Base-by-base conservation (phyloP, 805 yeast genomes). In the Myxozyma lipomycoides region DNA sequence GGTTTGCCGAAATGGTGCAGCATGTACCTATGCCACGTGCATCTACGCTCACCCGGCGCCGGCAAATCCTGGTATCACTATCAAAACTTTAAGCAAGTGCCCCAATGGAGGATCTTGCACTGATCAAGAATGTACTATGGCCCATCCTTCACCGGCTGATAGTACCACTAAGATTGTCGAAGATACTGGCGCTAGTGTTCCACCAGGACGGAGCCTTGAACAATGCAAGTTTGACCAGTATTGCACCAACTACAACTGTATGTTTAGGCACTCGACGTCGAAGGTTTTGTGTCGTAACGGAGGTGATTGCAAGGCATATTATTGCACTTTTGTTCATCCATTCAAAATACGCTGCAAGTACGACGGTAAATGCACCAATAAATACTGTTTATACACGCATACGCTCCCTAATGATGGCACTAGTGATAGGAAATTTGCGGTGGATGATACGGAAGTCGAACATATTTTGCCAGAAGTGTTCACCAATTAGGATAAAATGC, bases 11-110 rank as follows among this genome's bases (percentile, higher is more conserved):
- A 89, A 79, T 67, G 93, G 91, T 43, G 73, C 76, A 22, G 67
- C 79, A 36, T 89, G 96, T 69, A 73, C 86, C 22, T 86, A 85
- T 62, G 87, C 81, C 55, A 70, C 79, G 55, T 89, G 96, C 72
- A 87, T 89, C 25, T 87, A 83, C 71, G 96, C 89, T 23, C 96
- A 89, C 65, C 96, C 97, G 40, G 86, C 95, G 0, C 93, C 95
- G 1, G 84, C 87, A 17, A 86, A 84, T 69, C 78, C 76, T 55
- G 81, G 77, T 55, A 88, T 89, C 25, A 79, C 81, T 60, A 86
- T 88, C 37, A 71, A 78, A 15, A 75, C 77, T 17, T 70, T 78
- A 43, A 83, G 80, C 58, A 86, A 95, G 95, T 89, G 96, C 72
- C 70, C 82, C 5, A 79, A 73, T 34, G 86, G 86, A 58, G 76